Evolutionary conservation across 805 yeast genomes (phyloP).

Genomic region (Suhomyces sp.): DNA sequence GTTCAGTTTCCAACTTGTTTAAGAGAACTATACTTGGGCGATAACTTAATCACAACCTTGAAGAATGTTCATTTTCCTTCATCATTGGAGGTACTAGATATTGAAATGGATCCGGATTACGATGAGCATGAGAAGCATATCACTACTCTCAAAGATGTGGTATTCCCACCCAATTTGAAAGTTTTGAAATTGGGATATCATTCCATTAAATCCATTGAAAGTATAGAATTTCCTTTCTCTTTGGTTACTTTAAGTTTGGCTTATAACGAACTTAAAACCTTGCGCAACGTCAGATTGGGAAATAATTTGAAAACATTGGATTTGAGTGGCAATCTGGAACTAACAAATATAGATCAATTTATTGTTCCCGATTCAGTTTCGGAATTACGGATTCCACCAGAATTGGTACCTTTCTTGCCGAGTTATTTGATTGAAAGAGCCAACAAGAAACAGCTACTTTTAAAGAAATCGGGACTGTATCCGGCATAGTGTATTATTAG

Average conservation of each 20-base stretch:
- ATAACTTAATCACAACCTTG: slow-evolving; percentile 43
- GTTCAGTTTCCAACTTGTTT: slow-evolving; percentile 39
- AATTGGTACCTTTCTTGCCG: slow-evolving; percentile 35
- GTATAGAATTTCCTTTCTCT: slow-evolving; percentile 37
- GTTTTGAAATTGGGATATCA: slow-evolving; percentile 41
- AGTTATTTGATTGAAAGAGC: slow-evolving; percentile 39
- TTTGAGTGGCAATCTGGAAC: slow-evolving; percentile 43
- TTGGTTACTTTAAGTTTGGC: slow-evolving; percentile 33
- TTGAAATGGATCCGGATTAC: slow-evolving; percentile 41
- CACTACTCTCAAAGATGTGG: slow-evolving; percentile 42
- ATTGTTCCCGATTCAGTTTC: slow-evolving; percentile 36
- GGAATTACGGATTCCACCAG: slow-evolving; percentile 38
- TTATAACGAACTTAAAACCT: slow-evolving; percentile 39
- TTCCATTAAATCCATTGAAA: slow-evolving; percentile 37
- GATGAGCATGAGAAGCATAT: slow-evolving; percentile 44
- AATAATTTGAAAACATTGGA: slow-evolving; percentile 33
- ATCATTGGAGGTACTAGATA: slow-evolving; percentile 37
- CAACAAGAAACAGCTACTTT: slow-evolving; percentile 30
- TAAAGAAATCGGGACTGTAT: slow-evolving; percentile 30
- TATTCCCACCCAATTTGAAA: slow-evolving; percentile 35
- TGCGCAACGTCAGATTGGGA: slow-evolving; percentile 39
- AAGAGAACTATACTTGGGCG: slow-evolving; percentile 38
- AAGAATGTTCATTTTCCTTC: slow-evolving; percentile 44
- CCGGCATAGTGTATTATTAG: no score
- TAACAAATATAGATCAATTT: slow-evolving; percentile 37